These are phyloP conservation scores for Apiospora saccharicola DNA, from an alignment of 2,329 filamentous ascomycete genomes.

Conservation along the genomic window DNA sequence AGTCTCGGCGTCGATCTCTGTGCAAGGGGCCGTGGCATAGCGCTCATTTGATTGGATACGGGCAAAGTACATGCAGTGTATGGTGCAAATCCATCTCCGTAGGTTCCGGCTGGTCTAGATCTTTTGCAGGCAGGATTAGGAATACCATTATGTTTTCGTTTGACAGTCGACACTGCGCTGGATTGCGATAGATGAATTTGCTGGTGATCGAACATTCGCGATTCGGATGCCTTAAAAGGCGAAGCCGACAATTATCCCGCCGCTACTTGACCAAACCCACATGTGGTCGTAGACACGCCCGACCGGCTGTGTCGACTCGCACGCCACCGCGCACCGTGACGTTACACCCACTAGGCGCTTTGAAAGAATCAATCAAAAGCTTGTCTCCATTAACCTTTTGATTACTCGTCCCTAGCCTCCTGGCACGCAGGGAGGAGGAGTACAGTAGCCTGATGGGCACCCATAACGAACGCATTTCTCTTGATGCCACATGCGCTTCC, in stretches of 20 bases:
- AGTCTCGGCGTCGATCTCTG: not conserved
- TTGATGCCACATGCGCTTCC: not conserved
- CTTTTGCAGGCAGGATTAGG: not conserved
- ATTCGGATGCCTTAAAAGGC: conserved; percentile 11
- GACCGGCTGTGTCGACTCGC: not conserved
- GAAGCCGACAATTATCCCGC: conserved; percentile 11
- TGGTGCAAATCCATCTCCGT: not conserved
- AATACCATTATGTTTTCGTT: not conserved
- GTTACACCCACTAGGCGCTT: conserved; percentile 8
- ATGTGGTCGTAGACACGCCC: not conserved
- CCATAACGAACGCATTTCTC: not conserved
- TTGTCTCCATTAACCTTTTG: conserved; percentile 13
- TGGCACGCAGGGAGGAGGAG: not conserved
- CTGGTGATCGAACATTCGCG: not conserved
- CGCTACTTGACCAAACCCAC: not conserved
- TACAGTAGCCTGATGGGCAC: not conserved
- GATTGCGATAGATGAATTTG: not conserved
- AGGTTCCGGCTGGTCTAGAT: not conserved
- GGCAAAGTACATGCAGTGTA: not conserved
- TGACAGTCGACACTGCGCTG: not conserved
- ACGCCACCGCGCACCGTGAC: not conserved
- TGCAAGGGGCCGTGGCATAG: not conserved
- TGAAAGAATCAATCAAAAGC: conserved; percentile 5
- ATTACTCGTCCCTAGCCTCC: not conserved
- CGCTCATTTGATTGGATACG: not conserved